phyloP scores from a whole-genome alignment of 331 rosid species.

The Arachis monticola region DNA sequence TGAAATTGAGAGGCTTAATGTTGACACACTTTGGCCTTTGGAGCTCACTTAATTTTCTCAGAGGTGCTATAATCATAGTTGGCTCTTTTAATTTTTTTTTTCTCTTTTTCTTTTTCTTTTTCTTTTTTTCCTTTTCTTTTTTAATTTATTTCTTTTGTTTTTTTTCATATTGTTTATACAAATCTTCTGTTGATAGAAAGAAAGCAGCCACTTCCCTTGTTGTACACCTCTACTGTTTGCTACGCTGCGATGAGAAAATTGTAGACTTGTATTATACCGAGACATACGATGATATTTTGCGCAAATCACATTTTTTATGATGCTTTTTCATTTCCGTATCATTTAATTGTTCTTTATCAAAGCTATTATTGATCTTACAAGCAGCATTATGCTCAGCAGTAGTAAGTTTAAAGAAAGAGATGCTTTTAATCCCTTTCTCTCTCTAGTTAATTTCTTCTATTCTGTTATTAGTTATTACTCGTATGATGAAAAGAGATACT shows the following conservation, averaged over 20 bases:
- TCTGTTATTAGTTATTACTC: too few relatives aligned
- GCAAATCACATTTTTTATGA: constrained; percentile 5
- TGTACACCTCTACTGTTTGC: not conserved
- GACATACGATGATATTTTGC: constrained; percentile 31
- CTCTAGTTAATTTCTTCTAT: too few relatives aligned
- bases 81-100: not conserved
- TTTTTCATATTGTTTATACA: constrained; percentile 26
- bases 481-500: too few relatives aligned
- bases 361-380: not conserved
- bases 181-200: constrained; percentile 15
- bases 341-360: not conserved
- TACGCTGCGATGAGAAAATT: not conserved
- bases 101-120: constrained; percentile 23
- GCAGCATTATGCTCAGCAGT: not conserved
- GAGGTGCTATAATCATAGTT: constrained; percentile 15
- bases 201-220: not conserved
- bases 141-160: not conserved
- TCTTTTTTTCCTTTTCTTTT: constrained; percentile 9
- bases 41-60: constrained; percentile 15
- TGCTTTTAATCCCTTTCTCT: too few relatives aligned
- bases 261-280: constrained; percentile 6
- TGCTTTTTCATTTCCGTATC: not conserved
- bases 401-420: not conserved
- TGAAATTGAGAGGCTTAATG: constrained; percentile 21
- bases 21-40: constrained; percentile 28